phyloP scores from a whole-genome alignment of 2,329 filamentous ascomycete species.

The Colletotrichum caudatum region DNA sequence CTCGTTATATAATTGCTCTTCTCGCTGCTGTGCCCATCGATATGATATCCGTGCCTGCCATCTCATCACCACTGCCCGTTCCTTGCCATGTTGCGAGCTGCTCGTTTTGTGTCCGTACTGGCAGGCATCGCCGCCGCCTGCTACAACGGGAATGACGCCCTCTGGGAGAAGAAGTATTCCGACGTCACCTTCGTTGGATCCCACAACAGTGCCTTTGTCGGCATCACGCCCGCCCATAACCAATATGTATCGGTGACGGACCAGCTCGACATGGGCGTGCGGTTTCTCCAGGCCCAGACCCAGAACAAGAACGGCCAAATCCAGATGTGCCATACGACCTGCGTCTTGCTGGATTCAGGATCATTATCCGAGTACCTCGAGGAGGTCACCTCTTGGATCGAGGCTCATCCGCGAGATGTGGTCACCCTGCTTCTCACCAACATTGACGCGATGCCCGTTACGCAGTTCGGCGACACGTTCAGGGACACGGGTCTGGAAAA shows the following conservation, averaged over 20 bases:
- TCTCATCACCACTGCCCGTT: neutral
- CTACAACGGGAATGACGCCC: constrained; percentile 70
- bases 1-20: constrained; percentile 14
- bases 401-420: constrained; percentile 69
- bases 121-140: constrained; percentile 53
- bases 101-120: constrained; percentile 42
- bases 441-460: constrained; percentile 66
- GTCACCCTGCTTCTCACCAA: constrained; percentile 74
- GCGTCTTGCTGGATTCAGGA: constrained; percentile 69
- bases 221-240: constrained; percentile 65
- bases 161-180: constrained; percentile 69
- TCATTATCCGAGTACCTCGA: constrained; percentile 66
- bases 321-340: constrained; percentile 74
- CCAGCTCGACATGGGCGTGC: constrained; percentile 72
- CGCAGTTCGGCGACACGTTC: constrained; percentile 67
- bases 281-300: constrained; percentile 74
- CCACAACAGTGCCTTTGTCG: constrained; percentile 75
- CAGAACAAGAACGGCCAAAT: constrained; percentile 65
- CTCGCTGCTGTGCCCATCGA: neutral
- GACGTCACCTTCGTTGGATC: constrained; percentile 72
- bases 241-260: constrained; percentile 69
- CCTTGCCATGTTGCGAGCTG: constrained; percentile 22
- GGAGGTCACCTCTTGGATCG: constrained; percentile 71
- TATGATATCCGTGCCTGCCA: neutral
- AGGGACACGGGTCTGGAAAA: constrained; percentile 65